phyloP scores from a whole-genome alignment of 495 filamentous ascomycete species.

The Penicillium parvum region DNA sequence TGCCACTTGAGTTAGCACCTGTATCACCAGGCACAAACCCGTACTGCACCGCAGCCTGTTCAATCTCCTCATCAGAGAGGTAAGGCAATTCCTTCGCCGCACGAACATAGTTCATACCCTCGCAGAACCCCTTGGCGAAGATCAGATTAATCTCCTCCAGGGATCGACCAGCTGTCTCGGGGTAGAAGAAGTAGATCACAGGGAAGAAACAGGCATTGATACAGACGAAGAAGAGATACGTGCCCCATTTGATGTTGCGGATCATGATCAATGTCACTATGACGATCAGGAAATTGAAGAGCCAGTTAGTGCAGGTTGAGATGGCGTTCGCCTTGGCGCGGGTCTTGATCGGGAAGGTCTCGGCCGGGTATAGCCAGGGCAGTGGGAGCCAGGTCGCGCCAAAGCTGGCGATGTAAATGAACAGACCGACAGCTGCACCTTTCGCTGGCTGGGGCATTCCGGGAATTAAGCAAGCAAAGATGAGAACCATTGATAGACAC shows the following conservation, averaged over 20 bases:
- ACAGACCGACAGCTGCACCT: conserved; percentile 71
- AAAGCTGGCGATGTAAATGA: conserved; percentile 74
- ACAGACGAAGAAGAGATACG: conserved; percentile 73
- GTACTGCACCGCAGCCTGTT: conserved; percentile 57
- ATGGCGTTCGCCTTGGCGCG: conserved; percentile 72
- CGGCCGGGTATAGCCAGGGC: conserved; percentile 59
- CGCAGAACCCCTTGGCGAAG: conserved; percentile 71
- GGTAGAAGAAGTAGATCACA: conserved; percentile 72
- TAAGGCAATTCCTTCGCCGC: conserved; percentile 67
- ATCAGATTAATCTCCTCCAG: conserved; percentile 80
- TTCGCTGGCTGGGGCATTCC: conserved; percentile 49
- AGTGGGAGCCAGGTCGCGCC: conserved; percentile 65
- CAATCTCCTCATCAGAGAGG: conserved; percentile 58
- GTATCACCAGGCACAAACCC: conserved; percentile 41
- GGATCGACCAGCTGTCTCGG: conserved; percentile 64
- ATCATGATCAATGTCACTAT: conserved; percentile 79
- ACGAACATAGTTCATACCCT: conserved; percentile 70
- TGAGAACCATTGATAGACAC: conserved; percentile 66
- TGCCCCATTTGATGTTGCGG: conserved; percentile 63
- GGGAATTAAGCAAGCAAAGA: conserved; percentile 66
- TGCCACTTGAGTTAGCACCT: conserved; percentile 2
- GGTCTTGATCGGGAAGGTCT: conserved; percentile 72
- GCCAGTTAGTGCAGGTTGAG: conserved; percentile 73
- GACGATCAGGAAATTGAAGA: conserved; percentile 77
- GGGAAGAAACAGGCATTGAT: conserved; percentile 69